Evolutionary conservation across 1,284 basidiomycete genomes (phyloP), one percentile per base, ranked within the genome.

Genomic region (Melampsora americana): DNA sequence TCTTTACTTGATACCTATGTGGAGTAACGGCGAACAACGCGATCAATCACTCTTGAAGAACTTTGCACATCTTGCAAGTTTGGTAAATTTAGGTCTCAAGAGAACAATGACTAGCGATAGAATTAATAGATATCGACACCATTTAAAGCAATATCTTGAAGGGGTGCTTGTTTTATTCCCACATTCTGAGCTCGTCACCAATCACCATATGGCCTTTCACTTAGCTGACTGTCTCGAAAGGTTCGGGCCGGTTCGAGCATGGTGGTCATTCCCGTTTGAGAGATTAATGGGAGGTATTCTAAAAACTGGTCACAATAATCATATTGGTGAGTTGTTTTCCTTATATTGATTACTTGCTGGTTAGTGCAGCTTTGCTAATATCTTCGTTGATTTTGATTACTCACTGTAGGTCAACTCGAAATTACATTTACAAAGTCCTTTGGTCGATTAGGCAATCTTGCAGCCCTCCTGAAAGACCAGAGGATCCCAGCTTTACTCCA

Each of bases 141-240:
- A 68, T 35, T 26, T 50, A 26, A 14, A 46, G 23, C n/a, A 53
- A 50, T 68, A 53, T 28, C 46, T 68, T n/a, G 48, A 50, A 48
- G 23, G 18, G 7, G 44, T 44, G n/a, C 20, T 68, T 23, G 48
- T 68, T 26, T 48, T 68, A 26, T 68, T 68, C 48, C 18, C 18
- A 50, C 23, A 68, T 53, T 32, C 44, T 50, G 46, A 18, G 16
- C 46, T 68, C 23, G 46, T 20, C 16, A 32, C 66, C 26, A 68
- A 53, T 48, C 66, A 68, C 44, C 66, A 48, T 53, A 68, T 68
- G 42, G 39, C 66, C 12, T 28, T 68, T 6, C 66, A 68, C 66
- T 44, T 50, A 48, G 66, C 66, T 68, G 44, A 68, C 23, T 68
- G n/a, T 26, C 30, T 68, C 2, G 26, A 68, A n/a, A 68, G 28